Evolutionary conservation across 23 red algal species (phyloP).

Genomic region (Gracilaria domingensis): DNA sequence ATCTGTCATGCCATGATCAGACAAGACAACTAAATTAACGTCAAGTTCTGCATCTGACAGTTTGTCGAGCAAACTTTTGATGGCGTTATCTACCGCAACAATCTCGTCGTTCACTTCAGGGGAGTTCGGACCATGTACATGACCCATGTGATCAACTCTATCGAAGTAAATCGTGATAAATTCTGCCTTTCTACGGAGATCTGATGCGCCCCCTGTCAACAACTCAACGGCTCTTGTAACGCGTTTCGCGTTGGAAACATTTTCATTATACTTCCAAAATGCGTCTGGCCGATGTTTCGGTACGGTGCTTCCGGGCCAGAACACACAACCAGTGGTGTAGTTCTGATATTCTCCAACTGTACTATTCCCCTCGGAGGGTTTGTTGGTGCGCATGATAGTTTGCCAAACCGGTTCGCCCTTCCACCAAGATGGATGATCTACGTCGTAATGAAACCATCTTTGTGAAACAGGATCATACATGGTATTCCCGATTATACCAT

Average conservation of each 20-base stretch:
- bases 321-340: constrained; percentile 59
- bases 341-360: constrained; percentile 10
- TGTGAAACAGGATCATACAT: constrained; percentile 70
- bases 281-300: constrained; percentile 48
- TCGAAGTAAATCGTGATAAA: constrained; percentile 84
- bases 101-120: constrained; percentile 64
- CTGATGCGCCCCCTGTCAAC: constrained; percentile 33
- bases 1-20: constrained; percentile 84
- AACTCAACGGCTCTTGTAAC: constrained; percentile 45
- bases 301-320: constrained; percentile 83
- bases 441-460: constrained; percentile 66
- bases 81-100: constrained; percentile 44
- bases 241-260: constrained; percentile 51
- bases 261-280: constrained; percentile 58
- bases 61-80: constrained; percentile 47
- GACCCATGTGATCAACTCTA: constrained; percentile 74
- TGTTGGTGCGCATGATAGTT: constrained; percentile 44
- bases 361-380: background rate
- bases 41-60: constrained; percentile 12
- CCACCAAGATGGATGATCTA: constrained; percentile 70
- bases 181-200: constrained; percentile 31
- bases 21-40: constrained; percentile 63
- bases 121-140: constrained; percentile 69
- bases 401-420: constrained; percentile 76
- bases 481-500: constrained; percentile 76